Percentiles rank a stretch among this genome's conserved stretches.
phyloP scores from a whole-genome alignment of 2,329 filamentous ascomycete species.

The Ilyonectria sp. region DNA sequence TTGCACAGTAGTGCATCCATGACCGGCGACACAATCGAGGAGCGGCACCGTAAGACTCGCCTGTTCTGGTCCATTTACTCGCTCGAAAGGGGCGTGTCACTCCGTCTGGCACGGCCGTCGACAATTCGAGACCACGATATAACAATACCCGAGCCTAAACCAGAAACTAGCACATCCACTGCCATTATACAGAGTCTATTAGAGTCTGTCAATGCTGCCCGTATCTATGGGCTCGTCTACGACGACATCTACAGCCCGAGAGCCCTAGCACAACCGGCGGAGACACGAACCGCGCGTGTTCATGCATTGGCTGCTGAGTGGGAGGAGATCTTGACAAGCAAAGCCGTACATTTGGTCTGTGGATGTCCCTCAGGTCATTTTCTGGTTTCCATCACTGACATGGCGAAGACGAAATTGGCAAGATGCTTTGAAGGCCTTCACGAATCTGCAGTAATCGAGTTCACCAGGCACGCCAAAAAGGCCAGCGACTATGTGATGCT shows the following conservation, averaged over 20 bases:
- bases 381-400: no score
- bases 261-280: slow-evolving; percentile 38
- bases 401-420: no score
- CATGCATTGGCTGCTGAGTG: slow-evolving; percentile 29
- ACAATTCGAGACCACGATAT: slow-evolving; percentile 46
- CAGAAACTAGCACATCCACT: no score
- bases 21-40: slow-evolving; percentile 15
- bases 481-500: no score
- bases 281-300: slow-evolving; percentile 34
- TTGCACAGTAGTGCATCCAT: slow-evolving; percentile 34
- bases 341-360: no score
- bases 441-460: no score
- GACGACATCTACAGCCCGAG: slow-evolving; percentile 46
- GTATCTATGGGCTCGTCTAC: not conserved
- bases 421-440: no score
- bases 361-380: no score
- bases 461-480: no score
- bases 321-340: not conserved
- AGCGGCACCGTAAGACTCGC: slow-evolving; percentile 11
- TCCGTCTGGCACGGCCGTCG: slow-evolving; percentile 45
- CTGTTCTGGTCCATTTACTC: slow-evolving; percentile 47
- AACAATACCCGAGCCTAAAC: slow-evolving; percentile 27
- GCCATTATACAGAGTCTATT: no score
- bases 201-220: no score
- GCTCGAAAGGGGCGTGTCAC: slow-evolving; percentile 41